Conservation (phyloP, 371 early-diverging fungal species). For the Smittium mucronatum region DNA sequence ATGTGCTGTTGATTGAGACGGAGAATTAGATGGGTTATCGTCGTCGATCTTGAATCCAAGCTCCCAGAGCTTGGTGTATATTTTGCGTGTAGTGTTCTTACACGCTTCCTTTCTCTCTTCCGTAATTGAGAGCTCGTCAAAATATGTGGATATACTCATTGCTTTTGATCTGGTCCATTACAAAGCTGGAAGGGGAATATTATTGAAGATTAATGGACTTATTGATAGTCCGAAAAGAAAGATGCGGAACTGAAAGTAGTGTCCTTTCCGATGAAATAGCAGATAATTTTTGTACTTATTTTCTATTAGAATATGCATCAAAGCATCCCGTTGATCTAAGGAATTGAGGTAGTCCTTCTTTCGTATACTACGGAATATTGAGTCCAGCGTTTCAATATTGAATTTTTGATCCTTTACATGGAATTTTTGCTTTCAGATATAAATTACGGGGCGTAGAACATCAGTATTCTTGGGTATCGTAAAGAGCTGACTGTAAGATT, state of each 20-base stretch:
- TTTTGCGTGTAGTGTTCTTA: not conserved
- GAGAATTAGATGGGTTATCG: not conserved
- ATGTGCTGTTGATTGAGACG: not conserved
- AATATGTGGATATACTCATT: not conserved
- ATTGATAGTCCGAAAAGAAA: not conserved
- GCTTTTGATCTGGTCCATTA: not conserved
- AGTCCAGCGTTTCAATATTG: too few species aligned
- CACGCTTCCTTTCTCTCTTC: not conserved
- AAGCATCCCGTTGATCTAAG: too few species aligned
- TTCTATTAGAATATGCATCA: too few species aligned
- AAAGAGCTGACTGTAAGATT: too few species aligned
- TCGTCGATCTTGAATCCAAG: not conserved
- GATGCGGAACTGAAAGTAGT: not conserved
- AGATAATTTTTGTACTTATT: too few species aligned
- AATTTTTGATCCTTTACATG: too few species aligned
- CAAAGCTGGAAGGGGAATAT: not conserved
- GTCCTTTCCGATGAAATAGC: too few species aligned
- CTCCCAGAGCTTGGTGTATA: not conserved
- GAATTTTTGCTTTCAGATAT: too few species aligned
- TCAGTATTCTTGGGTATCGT: too few species aligned
- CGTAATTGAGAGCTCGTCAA: not conserved
- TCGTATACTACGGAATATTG: too few species aligned
- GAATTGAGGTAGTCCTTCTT: too few species aligned
- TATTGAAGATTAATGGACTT: not conserved
- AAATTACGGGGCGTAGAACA: too few species aligned